Conservation (phyloP, 306 rosid genomes). For the Prunus mira region DNA sequence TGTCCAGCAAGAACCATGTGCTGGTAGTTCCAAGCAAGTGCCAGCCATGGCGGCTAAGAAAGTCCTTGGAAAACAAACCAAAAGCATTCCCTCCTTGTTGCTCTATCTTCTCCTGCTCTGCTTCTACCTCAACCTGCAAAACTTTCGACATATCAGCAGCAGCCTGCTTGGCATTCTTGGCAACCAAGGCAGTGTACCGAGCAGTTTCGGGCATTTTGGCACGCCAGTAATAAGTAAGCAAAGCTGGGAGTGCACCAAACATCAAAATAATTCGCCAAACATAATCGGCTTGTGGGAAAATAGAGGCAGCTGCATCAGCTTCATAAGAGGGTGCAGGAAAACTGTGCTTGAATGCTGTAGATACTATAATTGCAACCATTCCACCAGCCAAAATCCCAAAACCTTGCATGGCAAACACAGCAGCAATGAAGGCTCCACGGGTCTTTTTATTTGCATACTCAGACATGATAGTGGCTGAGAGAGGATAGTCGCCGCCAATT, state of each 20-base stretch:
- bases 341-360: conserved; percentile 42
- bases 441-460: conserved; percentile 89
- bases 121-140: conserved; percentile 54
- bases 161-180: conserved; percentile 67
- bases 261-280: conserved; percentile 81
- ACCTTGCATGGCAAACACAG: conserved; percentile 95
- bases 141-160: conserved; percentile 83
- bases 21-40: conserved; percentile 68
- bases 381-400: conserved; percentile 86
- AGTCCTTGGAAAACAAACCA: conserved; percentile 57
- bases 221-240: conserved; percentile 72
- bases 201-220: conserved; percentile 95
- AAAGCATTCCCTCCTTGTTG: conserved; percentile 37
- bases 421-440: conserved; percentile 84
- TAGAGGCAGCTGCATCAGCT: conserved; percentile 43
- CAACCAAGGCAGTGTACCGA: conserved; percentile 85
- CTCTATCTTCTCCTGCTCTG: conserved; percentile 39
- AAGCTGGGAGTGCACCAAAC: conserved; percentile 84
- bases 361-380: conserved; percentile 60
- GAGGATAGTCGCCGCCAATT: conserved; percentile 94
- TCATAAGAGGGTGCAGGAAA: conserved; percentile 53
- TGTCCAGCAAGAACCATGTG: conserved; percentile 84
- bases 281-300: conserved; percentile 63
- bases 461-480: conserved; percentile 92
- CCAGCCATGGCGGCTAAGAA: conserved; percentile 64